These are phyloP conservation scores for Ustilago curta DNA, from an alignment of 1,284 basidiomycete species.

Conservation along the genomic window DNA sequence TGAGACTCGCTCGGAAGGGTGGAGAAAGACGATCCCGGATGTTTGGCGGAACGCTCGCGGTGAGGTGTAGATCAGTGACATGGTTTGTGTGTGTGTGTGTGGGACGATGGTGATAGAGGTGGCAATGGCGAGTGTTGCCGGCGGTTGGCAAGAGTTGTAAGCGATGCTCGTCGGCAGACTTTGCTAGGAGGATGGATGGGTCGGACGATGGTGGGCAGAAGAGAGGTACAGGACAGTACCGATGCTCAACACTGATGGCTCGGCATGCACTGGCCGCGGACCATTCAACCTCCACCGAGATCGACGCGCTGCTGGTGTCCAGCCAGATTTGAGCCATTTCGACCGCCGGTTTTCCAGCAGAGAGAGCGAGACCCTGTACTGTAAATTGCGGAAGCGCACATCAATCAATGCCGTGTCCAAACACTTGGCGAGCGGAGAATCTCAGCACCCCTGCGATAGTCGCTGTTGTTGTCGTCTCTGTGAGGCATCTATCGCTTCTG, in stretches of 20 bases:
- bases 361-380: background rate
- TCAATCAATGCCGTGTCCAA: no score
- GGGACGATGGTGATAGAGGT: background rate
- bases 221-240: no score
- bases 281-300: slow-evolving; percentile 16
- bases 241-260: no score
- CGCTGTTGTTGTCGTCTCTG: no score
- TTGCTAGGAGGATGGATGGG: background rate
- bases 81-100: slow-evolving; percentile 1
- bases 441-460: no score
- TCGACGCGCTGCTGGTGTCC: slow-evolving; percentile 12
- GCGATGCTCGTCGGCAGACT: background rate
- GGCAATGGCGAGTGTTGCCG: no score
- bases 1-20: slow-evolving; percentile 57
- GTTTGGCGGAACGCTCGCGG: slow-evolving; percentile 51
- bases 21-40: slow-evolving; percentile 52
- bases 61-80: slow-evolving; percentile 34
- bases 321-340: no score
- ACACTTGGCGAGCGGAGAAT: no score
- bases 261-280: background rate
- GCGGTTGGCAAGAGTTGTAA: no score
- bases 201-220: background rate
- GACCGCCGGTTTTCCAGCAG: background rate
- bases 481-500: no score
- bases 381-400: background rate